Conservation (phyloP, 2,329 filamentous ascomycete genomes). For the Epichloe brachyelytri region DNA sequence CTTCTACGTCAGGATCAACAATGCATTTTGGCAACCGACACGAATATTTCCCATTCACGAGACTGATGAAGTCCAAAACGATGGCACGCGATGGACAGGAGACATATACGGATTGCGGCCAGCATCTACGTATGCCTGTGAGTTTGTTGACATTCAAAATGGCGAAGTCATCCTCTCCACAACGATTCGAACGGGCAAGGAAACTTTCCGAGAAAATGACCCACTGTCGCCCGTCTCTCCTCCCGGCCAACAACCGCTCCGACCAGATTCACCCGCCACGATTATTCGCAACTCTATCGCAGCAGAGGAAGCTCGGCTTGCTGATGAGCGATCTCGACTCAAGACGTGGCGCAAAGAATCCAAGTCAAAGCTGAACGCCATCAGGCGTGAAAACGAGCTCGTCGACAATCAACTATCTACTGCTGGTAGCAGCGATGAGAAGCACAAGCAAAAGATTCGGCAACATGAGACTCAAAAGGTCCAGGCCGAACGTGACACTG, state of each 20-base stretch:
- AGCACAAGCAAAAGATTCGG: conserved; percentile 59
- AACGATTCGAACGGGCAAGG: conserved; percentile 53
- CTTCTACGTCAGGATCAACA: conserved; percentile 68
- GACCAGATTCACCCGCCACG: conserved; percentile 63
- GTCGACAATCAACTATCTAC: conserved; percentile 54
- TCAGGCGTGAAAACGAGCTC: conserved; percentile 63
- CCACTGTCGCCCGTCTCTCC: conserved; percentile 18
- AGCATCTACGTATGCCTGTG: conserved; percentile 63
- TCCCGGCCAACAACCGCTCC: conserved; percentile 45
- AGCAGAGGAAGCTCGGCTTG: conserved; percentile 55
- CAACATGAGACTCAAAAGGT: conserved; percentile 65
- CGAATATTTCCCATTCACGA: conserved; percentile 43
- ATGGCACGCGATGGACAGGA: conserved; percentile 49
- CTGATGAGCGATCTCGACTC: conserved; percentile 54
- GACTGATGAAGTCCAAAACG: conserved; percentile 16
- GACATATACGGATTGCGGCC: conserved; percentile 58
- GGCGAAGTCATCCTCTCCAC: conserved; percentile 56
- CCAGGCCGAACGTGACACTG: conserved; percentile 45
- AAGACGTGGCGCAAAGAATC: conserved; percentile 65
- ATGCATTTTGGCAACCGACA: conserved; percentile 67
- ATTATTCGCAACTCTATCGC: conserved; percentile 67
- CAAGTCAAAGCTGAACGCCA: conserved; percentile 51
- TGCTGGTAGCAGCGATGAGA: conserved; percentile 61
- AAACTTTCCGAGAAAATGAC: conserved; percentile 23
- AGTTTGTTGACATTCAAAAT: conserved; percentile 59